Conservation (phyloP, 106 monocot genomes). For the Allium cepa region DNA sequence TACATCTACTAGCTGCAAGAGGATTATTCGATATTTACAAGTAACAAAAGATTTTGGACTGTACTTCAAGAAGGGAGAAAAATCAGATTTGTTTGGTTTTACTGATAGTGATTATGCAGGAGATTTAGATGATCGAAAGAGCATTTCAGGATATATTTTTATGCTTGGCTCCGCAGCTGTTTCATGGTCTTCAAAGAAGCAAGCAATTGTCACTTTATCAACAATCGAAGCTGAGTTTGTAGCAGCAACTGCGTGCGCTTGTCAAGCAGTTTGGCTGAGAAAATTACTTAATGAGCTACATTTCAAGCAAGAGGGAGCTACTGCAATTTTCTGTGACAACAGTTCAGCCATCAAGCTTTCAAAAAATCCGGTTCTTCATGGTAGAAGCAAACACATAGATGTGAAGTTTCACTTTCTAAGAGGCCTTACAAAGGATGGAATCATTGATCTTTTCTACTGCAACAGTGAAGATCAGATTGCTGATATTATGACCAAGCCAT, state of each 20-base stretch:
- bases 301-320: not conserved
- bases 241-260: not conserved
- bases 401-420: constrained; percentile 2
- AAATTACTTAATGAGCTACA: too few relatives aligned
- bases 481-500: not conserved
- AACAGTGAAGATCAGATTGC: not conserved
- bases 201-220: not conserved
- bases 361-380: constrained; percentile 3
- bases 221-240: constrained; percentile 1
- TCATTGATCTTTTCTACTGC: not conserved
- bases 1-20: not conserved
- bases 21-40: not conserved
- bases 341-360: constrained; percentile 3
- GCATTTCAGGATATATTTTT: not conserved
- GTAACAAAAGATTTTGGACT: too few relatives aligned
- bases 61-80: too few relatives aligned
- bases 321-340: constrained; percentile 1
- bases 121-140: not conserved
- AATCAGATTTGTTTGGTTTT: not conserved
- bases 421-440: not conserved
- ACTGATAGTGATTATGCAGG: not conserved
- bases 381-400: constrained; percentile 1
- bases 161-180: not conserved
- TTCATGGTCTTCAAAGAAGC: constrained; percentile 4
- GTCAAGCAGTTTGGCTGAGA: not conserved